Conservation (phyloP, 75 land plant genomes). For the Pinus albicaulis region DNA sequence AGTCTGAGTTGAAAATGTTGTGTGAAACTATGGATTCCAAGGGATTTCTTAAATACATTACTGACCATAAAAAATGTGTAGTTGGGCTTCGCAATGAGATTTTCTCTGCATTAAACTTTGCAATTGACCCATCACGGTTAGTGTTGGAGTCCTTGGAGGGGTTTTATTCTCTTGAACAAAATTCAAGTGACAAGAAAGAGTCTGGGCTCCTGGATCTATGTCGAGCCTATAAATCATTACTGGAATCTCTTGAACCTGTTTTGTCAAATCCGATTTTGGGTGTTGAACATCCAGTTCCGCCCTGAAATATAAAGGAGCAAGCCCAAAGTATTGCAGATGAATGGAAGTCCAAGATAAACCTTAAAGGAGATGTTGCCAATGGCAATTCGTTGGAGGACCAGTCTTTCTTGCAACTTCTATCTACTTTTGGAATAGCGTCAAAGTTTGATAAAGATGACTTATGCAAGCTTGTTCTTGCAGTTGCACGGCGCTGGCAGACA, state of each 20-base stretch:
- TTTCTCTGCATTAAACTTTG: slow-evolving; percentile 49
- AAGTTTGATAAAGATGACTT: slow-evolving; percentile 78
- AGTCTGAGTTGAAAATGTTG: slow-evolving; percentile 36
- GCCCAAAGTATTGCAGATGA: slow-evolving; percentile 57
- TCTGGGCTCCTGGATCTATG: slow-evolving; percentile 39
- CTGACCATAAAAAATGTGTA: slow-evolving; percentile 63
- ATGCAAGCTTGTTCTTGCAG: slow-evolving; percentile 66
- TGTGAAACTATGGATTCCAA: slow-evolving; percentile 58
- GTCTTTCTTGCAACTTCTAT: slow-evolving; percentile 75
- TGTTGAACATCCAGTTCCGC: slow-evolving; percentile 34
- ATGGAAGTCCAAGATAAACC: slow-evolving; percentile 72
- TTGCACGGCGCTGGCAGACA: slow-evolving; percentile 77
- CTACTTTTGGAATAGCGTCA: slow-evolving; percentile 44
- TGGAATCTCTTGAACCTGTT: slow-evolving; percentile 28
- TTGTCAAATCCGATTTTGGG: slow-evolving; percentile 17
- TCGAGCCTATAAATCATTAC: slow-evolving; percentile 54
- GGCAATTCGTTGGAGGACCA: slow-evolving; percentile 90
- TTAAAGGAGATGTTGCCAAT: neutral
- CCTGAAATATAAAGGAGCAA: slow-evolving; percentile 37
- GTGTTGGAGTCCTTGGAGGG: slow-evolving; percentile 61
- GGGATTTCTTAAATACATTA: slow-evolving; percentile 63
- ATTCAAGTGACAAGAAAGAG: slow-evolving; percentile 38
- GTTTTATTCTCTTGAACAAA: slow-evolving; percentile 34
- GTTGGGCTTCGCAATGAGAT: slow-evolving; percentile 51
- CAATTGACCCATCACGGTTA: slow-evolving; percentile 37